Evolutionary conservation across 805 yeast genomes (phyloP).

Genomic region (Candida tallmaniae): DNA sequence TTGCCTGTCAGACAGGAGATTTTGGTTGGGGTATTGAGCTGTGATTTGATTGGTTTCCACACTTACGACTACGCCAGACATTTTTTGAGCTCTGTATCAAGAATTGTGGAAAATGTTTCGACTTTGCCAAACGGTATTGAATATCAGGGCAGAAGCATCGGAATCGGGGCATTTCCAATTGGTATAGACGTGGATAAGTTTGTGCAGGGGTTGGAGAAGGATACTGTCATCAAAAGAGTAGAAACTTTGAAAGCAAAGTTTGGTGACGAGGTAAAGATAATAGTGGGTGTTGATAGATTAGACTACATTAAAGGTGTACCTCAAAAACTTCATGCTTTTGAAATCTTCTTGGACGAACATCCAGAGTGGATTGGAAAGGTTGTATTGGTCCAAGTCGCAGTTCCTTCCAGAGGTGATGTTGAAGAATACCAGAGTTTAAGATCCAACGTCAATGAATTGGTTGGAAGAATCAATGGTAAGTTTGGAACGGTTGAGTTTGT

Average conservation of each 20-base stretch:
- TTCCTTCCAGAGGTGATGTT: constrained; percentile 95
- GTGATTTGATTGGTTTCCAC: constrained; percentile 95
- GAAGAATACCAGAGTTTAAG: constrained; percentile 94
- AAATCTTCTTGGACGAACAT: constrained; percentile 83
- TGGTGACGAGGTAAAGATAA: constrained; percentile 77
- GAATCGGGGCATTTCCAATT: constrained; percentile 97
- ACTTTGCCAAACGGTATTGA: constrained; percentile 91
- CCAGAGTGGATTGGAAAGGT: constrained; percentile 99
- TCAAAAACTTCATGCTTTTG: constrained; percentile 94
- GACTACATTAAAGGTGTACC: constrained; percentile 99
- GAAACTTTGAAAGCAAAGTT: constrained; percentile 53
- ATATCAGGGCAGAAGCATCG: constrained; percentile 68
- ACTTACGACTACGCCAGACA: constrained; percentile 99
- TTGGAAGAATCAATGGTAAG: constrained; percentile 93
- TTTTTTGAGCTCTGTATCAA: constrained; percentile 82
- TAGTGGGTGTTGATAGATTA: constrained; percentile 94
- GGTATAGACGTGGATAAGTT: constrained; percentile 96
- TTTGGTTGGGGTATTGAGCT: constrained; percentile 83
- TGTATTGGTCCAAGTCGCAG: constrained; percentile 92
- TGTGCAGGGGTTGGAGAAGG: constrained; percentile 66
- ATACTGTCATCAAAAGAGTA: constrained; percentile 62
- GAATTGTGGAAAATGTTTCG: constrained; percentile 67
- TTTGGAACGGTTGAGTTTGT: constrained; percentile 97
- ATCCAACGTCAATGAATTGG: constrained; percentile 92
- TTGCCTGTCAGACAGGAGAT: constrained; percentile 94